Percentiles rank a stretch among this genome's conserved stretches.
Conservation (phyloP, 495 filamentous ascomycete genomes). For the Xylaria castorea region DNA sequence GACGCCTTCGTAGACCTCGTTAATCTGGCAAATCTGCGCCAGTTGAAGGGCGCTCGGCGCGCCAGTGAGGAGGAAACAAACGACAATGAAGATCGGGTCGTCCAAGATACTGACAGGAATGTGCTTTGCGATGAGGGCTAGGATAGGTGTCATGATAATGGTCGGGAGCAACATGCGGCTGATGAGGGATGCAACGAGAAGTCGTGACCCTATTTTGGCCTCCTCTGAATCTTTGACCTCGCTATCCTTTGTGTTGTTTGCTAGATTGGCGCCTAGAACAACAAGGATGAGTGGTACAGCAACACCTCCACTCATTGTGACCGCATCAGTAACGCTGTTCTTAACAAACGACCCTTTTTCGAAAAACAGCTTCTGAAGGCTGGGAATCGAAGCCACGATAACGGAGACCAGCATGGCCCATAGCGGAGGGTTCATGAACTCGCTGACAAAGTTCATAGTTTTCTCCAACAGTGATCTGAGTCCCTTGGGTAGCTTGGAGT, state of each 20-base stretch:
- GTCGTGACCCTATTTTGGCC: constrained; percentile 68
- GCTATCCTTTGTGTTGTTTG: constrained; percentile 70
- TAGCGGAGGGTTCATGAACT: constrained; percentile 97
- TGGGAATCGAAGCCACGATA: constrained; percentile 87
- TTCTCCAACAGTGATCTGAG: constrained; percentile 61
- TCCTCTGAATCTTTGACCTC: constrained; percentile 68
- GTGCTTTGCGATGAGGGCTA: constrained; percentile 90
- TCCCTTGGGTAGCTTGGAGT: constrained; percentile 60
- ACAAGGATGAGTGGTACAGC: constrained; percentile 95
- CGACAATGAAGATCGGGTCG: constrained; percentile 97
- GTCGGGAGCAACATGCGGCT: constrained; percentile 93
- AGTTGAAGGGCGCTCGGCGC: constrained; percentile 94
- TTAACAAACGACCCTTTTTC: constrained; percentile 85
- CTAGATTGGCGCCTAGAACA: constrained; percentile 94
- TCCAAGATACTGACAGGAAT: constrained; percentile 93
- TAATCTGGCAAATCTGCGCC: constrained; percentile 98
- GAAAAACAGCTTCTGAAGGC: constrained; percentile 86
- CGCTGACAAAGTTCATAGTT: constrained; percentile 71
- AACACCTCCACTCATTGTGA: constrained; percentile 84
- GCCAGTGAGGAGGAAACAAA: constrained; percentile 94
- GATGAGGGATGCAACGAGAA: constrained; percentile 85
- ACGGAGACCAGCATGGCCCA: constrained; percentile 95
- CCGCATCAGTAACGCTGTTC: constrained; percentile 89
- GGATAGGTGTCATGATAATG: constrained; percentile 89
- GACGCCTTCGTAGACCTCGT: constrained; percentile 89